Conservation (phyloP, 2,329 filamentous ascomycete genomes). For the Aspergillus unguis region DNA sequence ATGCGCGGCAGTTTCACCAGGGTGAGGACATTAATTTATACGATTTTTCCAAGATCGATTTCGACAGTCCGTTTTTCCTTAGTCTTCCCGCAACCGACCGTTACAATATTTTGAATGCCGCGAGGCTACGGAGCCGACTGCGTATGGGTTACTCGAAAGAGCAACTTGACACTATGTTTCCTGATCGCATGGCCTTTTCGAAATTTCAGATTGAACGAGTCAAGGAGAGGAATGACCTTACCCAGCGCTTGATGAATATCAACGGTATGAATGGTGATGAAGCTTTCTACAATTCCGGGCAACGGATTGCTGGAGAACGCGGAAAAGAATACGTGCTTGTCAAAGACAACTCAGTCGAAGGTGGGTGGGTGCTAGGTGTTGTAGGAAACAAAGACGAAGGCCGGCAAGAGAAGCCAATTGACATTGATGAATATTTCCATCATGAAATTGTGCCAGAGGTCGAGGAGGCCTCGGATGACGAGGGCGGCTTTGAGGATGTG, state of each 20-base stretch:
- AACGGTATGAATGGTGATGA: slow-evolving; percentile 83
- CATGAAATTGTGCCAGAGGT: slow-evolving; percentile 51
- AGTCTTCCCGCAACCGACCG: slow-evolving; percentile 85
- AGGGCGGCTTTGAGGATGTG: slow-evolving; percentile 85
- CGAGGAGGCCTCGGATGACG: slow-evolving; percentile 63
- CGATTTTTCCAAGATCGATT: slow-evolving; percentile 98
- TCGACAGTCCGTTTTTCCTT: slow-evolving; percentile 91
- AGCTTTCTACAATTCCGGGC: slow-evolving; percentile 61
- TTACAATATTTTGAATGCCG: slow-evolving; percentile 97
- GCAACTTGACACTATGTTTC: slow-evolving; percentile 94
- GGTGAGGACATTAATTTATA: slow-evolving; percentile 87
- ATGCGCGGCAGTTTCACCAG: slow-evolving; percentile 84
- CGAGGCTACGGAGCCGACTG: slow-evolving; percentile 78
- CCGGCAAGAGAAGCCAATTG: slow-evolving; percentile 81
- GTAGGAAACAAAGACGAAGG: slow-evolving; percentile 79
- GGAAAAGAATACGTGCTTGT: slow-evolving; percentile 93
- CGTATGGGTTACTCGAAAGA: slow-evolving; percentile 97
- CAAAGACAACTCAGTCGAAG: slow-evolving; percentile 91
- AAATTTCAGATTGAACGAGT: slow-evolving; percentile 95
- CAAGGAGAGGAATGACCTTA: slow-evolving; percentile 86
- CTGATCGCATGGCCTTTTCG: slow-evolving; percentile 94
- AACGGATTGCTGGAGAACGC: slow-evolving; percentile 64
- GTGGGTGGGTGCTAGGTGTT: slow-evolving; percentile 92
- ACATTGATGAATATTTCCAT: slow-evolving; percentile 68
- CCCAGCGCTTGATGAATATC: slow-evolving; percentile 89